Conservation (phyloP, 2,329 filamentous ascomycete species). For the Aspergillus sclerotialis region DNA sequence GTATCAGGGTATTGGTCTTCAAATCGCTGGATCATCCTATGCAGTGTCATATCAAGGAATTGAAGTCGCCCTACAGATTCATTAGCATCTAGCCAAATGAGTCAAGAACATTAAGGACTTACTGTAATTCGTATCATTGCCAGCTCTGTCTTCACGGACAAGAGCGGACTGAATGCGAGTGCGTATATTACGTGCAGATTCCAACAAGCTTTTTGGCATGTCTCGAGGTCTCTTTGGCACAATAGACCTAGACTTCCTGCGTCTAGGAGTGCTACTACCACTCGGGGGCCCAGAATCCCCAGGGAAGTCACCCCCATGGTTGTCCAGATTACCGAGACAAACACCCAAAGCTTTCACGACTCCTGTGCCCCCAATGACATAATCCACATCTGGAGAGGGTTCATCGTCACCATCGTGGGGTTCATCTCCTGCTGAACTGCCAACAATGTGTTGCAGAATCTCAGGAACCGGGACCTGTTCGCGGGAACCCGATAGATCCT, state of each 20-base stretch:
- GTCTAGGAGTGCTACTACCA: constrained; percentile 48
- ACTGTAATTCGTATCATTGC: constrained; percentile 72
- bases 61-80: constrained; percentile 58
- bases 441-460: constrained; percentile 79
- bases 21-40: constrained; percentile 89
- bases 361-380: constrained; percentile 90
- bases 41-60: constrained; percentile 81
- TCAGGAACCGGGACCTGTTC: constrained; percentile 62
- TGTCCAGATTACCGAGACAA: constrained; percentile 73
- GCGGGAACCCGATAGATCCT: constrained; percentile 38
- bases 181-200: constrained; percentile 83
- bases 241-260: constrained; percentile 42
- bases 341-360: constrained; percentile 91
- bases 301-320: constrained; percentile 37
- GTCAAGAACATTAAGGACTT: constrained; percentile 34
- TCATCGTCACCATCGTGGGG: constrained; percentile 54
- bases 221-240: constrained; percentile 68
- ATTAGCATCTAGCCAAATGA: constrained; percentile 17
- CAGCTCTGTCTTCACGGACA: constrained; percentile 62
- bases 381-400: constrained; percentile 78
- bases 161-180: constrained; percentile 76
- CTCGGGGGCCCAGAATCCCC: constrained; percentile 41
- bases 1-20: constrained; percentile 95
- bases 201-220: constrained; percentile 84
- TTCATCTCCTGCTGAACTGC: constrained; percentile 52